A percentile compares a stretch with the other conserved stretches of the same genome.
phyloP scores from a whole-genome alignment of 2,329 filamentous ascomycete species.

The Polychaeton citri region DNA sequence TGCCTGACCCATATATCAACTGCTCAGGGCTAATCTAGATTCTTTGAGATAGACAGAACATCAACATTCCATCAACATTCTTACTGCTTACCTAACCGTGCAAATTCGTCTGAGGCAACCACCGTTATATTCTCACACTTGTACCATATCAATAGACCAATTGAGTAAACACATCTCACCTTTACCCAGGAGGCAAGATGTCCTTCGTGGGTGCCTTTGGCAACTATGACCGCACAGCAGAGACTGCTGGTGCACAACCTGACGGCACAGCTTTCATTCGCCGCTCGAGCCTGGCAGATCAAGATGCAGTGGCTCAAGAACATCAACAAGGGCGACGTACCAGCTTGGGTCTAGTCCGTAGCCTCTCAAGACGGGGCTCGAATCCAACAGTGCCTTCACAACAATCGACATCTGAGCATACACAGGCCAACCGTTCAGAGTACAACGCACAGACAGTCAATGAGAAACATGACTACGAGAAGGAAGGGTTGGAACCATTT shows the following conservation, averaged over 20 bases:
- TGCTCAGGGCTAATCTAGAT: no score
- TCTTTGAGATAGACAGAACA: no score
- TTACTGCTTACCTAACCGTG: no score
- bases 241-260: constrained; percentile 22
- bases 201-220: constrained; percentile 27
- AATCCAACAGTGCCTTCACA: not conserved
- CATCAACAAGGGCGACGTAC: not conserved
- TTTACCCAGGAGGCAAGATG: constrained; percentile 24
- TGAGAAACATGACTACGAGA: constrained; percentile 10
- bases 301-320: not conserved
- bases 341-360: not conserved
- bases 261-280: constrained; percentile 17
- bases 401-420: not conserved
- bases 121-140: no score
- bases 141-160: no score
- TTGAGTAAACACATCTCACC: no score
- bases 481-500: constrained; percentile 11
- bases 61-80: no score
- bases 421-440: not conserved
- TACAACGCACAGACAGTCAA: not conserved
- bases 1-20: no score
- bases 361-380: not conserved
- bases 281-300: constrained; percentile 5
- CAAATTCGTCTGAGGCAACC: no score
- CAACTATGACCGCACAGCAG: constrained; percentile 28